Evolutionary conservation across 352 stramenopile species (phyloP).

Genomic region (Globisporangium abappressorium): DNA sequence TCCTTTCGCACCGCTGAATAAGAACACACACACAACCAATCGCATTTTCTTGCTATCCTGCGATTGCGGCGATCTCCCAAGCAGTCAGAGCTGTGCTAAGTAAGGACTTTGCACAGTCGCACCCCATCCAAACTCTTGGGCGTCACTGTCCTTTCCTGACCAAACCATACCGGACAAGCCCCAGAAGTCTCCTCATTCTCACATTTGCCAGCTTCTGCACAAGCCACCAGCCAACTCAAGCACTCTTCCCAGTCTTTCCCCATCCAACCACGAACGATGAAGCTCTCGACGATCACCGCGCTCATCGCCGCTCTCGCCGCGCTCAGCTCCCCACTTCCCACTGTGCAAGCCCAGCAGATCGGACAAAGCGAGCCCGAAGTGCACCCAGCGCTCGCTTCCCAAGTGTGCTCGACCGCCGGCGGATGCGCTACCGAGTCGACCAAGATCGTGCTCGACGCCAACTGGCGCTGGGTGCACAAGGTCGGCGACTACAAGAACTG

Average conservation of each 20-base stretch:
- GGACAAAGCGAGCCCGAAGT: conserved; percentile 44
- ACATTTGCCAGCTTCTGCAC: not conserved
- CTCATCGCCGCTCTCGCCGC: conserved; percentile 13
- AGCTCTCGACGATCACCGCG: conserved; percentile 3
- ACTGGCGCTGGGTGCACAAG: conserved; percentile 73
- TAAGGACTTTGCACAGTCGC: too few species aligned
- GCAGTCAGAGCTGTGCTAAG: too few species aligned
- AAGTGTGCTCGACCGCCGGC: conserved; percentile 35
- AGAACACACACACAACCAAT: too few species aligned
- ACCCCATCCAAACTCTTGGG: too few species aligned
- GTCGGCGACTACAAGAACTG: conserved; percentile 63
- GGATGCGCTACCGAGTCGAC: conserved; percentile 44
- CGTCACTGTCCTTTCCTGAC: too few species aligned
- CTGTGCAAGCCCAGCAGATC: conserved; percentile 34
- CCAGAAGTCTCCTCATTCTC: conserved; percentile 5
- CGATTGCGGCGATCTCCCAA: too few species aligned
- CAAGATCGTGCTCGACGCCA: conserved; percentile 67
- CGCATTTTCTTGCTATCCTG: too few species aligned
- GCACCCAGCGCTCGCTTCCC: conserved; percentile 45
- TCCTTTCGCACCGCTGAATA: too few species aligned
- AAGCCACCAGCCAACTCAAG: not conserved
- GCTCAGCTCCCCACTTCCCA: not conserved
- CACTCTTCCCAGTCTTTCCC: not conserved
- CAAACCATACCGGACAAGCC: not conserved
- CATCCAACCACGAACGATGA: not conserved